These are phyloP conservation scores for Leccinum pellstonianum DNA, from an alignment of 768 basidiomycete species.

Conservation along the genomic window DNA sequence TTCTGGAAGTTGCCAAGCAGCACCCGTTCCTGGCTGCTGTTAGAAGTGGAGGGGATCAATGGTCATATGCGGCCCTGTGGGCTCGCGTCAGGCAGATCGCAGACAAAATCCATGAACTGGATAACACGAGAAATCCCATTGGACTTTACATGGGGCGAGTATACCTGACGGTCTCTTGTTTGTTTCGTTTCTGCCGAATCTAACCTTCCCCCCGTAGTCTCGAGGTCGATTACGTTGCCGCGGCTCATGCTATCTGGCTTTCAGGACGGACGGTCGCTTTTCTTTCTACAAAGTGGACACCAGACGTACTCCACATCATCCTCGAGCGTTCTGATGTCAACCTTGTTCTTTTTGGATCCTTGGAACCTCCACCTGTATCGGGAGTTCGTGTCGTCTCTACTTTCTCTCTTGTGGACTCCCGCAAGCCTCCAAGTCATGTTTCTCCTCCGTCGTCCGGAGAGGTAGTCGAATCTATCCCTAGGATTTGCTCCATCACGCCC, in stretches of 20 bases:
- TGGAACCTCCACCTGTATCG: conserved; percentile 9
- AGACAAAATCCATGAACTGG: conserved; percentile 23
- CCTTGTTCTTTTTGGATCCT: conserved; percentile 24
- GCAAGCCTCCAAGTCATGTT: conserved; percentile 10
- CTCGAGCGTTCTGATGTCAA: conserved; percentile 22
- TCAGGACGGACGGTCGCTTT: conserved; percentile 30
- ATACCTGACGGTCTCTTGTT: neutral
- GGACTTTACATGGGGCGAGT: conserved; percentile 28
- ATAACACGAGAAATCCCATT: conserved; percentile 23
- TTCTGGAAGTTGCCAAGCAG: conserved; percentile 32
- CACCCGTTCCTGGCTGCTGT: conserved; percentile 23
- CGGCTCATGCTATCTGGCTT: conserved; percentile 31
- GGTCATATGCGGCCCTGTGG: conserved; percentile 33
- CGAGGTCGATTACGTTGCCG: conserved; percentile 30
- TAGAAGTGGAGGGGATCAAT: conserved; percentile 17
- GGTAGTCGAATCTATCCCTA: conserved; percentile 13
- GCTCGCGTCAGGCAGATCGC: conserved; percentile 28
- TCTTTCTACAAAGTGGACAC: conserved; percentile 26
- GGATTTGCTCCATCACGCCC: conserved; percentile 14
- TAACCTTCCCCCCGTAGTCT: conserved; percentile 14
- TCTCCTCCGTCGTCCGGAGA: conserved; percentile 17
- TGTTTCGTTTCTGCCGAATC: neutral
- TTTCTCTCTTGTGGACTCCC: conserved; percentile 12
- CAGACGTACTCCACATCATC: conserved; percentile 21
- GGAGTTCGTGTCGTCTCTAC: conserved; percentile 22